phyloP scores from a whole-genome alignment of 176 grass and related monocot genomes.

The Hyparrhenia diplandra region DNA sequence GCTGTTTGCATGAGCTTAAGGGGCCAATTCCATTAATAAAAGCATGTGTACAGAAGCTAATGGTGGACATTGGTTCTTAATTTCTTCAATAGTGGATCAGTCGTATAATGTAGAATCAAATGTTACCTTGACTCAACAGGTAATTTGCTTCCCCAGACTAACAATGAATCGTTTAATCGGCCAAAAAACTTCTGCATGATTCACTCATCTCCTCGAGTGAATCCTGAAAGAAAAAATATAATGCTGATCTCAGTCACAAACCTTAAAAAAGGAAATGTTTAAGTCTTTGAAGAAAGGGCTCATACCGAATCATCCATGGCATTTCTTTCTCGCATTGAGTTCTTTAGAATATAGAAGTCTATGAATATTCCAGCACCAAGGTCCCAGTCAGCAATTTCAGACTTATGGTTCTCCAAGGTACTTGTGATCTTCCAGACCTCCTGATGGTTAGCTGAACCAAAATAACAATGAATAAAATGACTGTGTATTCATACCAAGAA shows the following conservation, averaged over 20 bases:
- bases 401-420: conserved; percentile 70
- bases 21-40: background rate
- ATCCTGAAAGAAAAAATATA: conserved; percentile 47
- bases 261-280: background rate
- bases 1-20: background rate
- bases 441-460: conserved; percentile 61
- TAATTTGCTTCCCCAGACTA: conserved; percentile 85
- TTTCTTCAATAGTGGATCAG: background rate
- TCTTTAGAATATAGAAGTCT: conserved; percentile 67
- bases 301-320: conserved; percentile 62
- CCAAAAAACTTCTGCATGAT: conserved; percentile 64
- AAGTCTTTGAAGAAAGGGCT: background rate
- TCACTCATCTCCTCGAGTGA: conserved; percentile 67
- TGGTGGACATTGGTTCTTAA: background rate
- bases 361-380: conserved; percentile 84
- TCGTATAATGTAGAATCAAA: background rate
- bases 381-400: conserved; percentile 94
- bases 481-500: background rate
- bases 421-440: conserved; percentile 84
- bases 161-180: conserved; percentile 74
- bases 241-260: background rate
- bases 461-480: background rate
- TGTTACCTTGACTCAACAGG: conserved; percentile 77
- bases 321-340: conserved; percentile 63
- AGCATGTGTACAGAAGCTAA: background rate